Evolutionary conservation across 306 rosid species (phyloP).

Genomic region (Rubus idaeus): DNA sequence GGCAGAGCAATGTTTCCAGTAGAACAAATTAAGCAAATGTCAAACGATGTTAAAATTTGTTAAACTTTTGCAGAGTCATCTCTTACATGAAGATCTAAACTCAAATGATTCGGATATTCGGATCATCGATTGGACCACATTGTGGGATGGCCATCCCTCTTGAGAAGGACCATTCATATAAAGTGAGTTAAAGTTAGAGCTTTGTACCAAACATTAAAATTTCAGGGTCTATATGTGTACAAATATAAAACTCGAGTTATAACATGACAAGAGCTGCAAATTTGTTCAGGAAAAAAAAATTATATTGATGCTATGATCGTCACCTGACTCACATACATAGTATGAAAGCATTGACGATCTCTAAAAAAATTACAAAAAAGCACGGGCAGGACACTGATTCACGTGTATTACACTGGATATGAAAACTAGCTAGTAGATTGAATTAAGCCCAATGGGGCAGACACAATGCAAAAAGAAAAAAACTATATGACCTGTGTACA

Average conservation of each 20-base stretch:
- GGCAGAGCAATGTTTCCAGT: too few relatives aligned
- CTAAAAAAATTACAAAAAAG: conserved; percentile 26
- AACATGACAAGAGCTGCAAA: conserved; percentile 1
- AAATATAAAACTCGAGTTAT: neutral
- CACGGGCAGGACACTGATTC: conserved; percentile 26
- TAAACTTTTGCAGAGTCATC: too few relatives aligned
- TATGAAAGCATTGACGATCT: conserved; percentile 20
- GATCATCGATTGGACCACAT: too few relatives aligned
- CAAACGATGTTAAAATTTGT: too few relatives aligned
- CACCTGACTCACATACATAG: neutral
- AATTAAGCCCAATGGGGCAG: conserved; percentile 37
- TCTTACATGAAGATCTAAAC: too few relatives aligned
- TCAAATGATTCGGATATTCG: too few relatives aligned
- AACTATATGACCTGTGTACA: conserved; percentile 40
- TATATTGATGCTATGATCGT: conserved; percentile 21
- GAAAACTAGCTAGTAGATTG: conserved; percentile 21
- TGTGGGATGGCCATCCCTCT: too few relatives aligned
- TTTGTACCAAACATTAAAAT: neutral
- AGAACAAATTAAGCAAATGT: too few relatives aligned
- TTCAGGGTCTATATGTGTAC: neutral
- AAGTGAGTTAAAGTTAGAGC: neutral
- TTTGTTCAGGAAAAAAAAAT: conserved; percentile 32
- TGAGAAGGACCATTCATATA: too few relatives aligned
- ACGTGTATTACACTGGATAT: conserved; percentile 18
- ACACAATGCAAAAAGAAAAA: conserved; percentile 25